These are phyloP conservation scores for Dothistroma septosporum DNA, from an alignment of 2,329 filamentous ascomycete genomes.

Conservation along the genomic window DNA sequence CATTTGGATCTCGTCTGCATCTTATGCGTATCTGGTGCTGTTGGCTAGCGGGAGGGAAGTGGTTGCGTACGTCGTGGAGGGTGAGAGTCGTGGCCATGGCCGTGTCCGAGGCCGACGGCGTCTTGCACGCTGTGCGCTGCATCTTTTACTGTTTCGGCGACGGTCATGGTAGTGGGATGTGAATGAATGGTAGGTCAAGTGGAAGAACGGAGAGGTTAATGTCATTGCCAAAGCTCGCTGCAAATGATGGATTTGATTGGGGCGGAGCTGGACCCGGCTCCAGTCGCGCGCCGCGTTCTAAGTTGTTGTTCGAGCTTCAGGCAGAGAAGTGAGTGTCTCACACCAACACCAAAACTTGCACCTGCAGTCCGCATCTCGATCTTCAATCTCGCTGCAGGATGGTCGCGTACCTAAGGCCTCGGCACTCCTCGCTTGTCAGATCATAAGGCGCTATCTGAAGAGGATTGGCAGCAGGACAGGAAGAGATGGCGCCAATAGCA, in stretches of 20 bases:
- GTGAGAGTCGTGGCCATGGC: constrained; percentile 36
- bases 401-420: neutral
- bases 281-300: neutral
- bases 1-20: neutral
- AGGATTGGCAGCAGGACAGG: neutral
- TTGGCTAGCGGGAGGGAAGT: constrained; percentile 8
- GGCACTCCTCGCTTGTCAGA: neutral
- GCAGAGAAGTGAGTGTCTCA: neutral
- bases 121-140: constrained; percentile 39
- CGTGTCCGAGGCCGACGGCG: constrained; percentile 43
- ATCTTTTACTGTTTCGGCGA: constrained; percentile 35
- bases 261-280: neutral
- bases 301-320: neutral
- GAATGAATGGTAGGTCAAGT: neutral
- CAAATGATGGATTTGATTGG: neutral
- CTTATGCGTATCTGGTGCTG: constrained; percentile 5
- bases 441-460: neutral
- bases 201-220: neutral
- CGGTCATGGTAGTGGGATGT: constrained; percentile 27
- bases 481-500: constrained; percentile 14
- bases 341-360: neutral
- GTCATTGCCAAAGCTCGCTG: neutral
- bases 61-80: constrained; percentile 33
- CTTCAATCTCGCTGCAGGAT: neutral
- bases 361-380: neutral